These are phyloP conservation scores for Limtongia smithiae DNA, from an alignment of 805 yeast species.

Conservation along the genomic window DNA sequence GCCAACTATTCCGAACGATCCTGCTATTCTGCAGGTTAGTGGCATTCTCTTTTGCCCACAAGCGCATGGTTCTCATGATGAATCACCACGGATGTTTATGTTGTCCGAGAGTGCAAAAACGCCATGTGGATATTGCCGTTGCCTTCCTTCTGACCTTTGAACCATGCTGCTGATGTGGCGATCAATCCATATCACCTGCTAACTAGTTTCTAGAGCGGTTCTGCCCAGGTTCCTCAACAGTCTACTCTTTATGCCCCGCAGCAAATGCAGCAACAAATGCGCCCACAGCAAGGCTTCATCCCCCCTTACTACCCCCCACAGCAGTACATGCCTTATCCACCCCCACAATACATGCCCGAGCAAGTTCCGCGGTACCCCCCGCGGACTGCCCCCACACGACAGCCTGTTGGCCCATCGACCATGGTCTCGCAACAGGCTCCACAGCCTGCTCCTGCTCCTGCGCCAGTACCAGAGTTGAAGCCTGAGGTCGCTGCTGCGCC, in stretches of 20 bases:
- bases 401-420: slow-evolving; percentile 21
- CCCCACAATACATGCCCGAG: slow-evolving; percentile 28
- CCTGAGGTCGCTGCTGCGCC: slow-evolving; percentile 13
- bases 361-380: slow-evolving; percentile 7
- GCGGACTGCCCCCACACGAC: slow-evolving; percentile 14
- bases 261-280: too few species aligned
- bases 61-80: slow-evolving; percentile 32
- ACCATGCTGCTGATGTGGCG: background rate
- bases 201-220: slow-evolving; percentile 5
- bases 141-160: slow-evolving; percentile 45
- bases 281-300: slow-evolving; percentile 14
- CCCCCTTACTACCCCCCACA: slow-evolving; percentile 25
- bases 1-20: slow-evolving; percentile 41
- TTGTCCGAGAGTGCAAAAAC: slow-evolving; percentile 36
- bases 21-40: slow-evolving; percentile 38
- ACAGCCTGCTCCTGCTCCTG: slow-evolving; percentile 2
- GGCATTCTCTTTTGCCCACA: background rate
- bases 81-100: slow-evolving; percentile 35
- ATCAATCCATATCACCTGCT: background rate
- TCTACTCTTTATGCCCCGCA: slow-evolving; percentile 14
- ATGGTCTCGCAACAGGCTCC: background rate
- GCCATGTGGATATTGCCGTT: slow-evolving; percentile 41
- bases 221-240: slow-evolving; percentile 25
- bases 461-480: slow-evolving; percentile 6
- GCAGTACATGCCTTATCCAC: slow-evolving; percentile 29